Conservation (phyloP, 225 moss, liverwort and hornwort species). For the Physcomitrium patens region DNA sequence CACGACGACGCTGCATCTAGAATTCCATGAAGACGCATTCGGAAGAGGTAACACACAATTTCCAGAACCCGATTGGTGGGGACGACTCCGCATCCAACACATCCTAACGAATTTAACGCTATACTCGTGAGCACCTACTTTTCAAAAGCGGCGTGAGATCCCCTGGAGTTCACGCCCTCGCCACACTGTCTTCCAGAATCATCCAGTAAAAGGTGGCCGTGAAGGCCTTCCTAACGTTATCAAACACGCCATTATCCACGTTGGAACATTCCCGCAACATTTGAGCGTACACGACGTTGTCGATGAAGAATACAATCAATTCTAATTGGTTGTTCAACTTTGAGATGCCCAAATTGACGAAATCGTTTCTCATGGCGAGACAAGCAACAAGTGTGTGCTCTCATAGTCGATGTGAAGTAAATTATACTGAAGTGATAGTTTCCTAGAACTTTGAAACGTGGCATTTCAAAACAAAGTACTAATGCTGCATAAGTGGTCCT, state of each 20-base stretch:
- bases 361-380: too few relatives aligned
- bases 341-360: too few relatives aligned
- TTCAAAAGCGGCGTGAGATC: not conserved
- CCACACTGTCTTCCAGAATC: not conserved
- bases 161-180: not conserved
- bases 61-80: not conserved
- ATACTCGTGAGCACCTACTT: not conserved
- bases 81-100: not conserved
- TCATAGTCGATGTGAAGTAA: too few relatives aligned
- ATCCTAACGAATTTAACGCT: not conserved
- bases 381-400: too few relatives aligned
- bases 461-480: too few relatives aligned
- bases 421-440: too few relatives aligned
- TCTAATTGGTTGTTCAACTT: too few relatives aligned
- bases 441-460: too few relatives aligned
- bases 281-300: not conserved
- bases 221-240: not conserved
- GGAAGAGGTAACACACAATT: constrained; percentile 3
- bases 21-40: not conserved
- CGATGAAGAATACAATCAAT: too few relatives aligned
- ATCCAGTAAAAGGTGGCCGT: not conserved
- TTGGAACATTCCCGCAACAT: not conserved
- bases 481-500: not conserved
- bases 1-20: not conserved
- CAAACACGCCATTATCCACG: not conserved